These are phyloP conservation scores for Mediolabrus comicus DNA, from an alignment of 108 stramenopile genomes.

Conservation along the genomic window DNA sequence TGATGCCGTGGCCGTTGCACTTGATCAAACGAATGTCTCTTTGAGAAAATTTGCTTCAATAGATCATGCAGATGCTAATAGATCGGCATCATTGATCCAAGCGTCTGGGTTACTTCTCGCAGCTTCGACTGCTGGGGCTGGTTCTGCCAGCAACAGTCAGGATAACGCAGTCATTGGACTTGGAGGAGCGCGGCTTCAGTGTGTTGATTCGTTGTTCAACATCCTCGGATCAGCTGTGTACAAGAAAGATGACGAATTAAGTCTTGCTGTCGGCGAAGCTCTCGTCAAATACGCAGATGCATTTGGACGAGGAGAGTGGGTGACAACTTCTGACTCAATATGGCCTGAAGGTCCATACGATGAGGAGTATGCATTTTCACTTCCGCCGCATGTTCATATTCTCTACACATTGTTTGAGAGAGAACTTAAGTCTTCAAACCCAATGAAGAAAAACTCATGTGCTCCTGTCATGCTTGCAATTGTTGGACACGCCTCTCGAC, in stretches of 20 bases:
- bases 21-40: constrained; percentile 40
- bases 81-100: constrained; percentile 47
- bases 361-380: constrained; percentile 46
- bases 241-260: constrained; percentile 76
- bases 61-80: constrained; percentile 56
- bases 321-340: constrained; percentile 20
- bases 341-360: constrained; percentile 48
- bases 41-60: constrained; percentile 60
- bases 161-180: constrained; percentile 23
- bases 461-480: constrained; percentile 69
- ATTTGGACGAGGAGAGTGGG: constrained; percentile 39
- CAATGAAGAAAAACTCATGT: constrained; percentile 61
- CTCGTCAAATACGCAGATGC: constrained; percentile 63
- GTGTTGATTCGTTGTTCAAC: constrained; percentile 61
- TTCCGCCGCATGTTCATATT: constrained; percentile 76
- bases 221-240: constrained; percentile 66
- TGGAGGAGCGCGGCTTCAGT: constrained; percentile 48
- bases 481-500: constrained; percentile 59
- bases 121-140: constrained; percentile 54
- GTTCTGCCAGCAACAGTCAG: background rate
- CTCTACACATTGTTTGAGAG: constrained; percentile 58
- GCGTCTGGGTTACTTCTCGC: constrained; percentile 64
- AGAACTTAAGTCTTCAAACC: constrained; percentile 51
- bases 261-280: constrained; percentile 74
- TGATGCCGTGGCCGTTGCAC: constrained; percentile 36